Percentiles rank a stretch among this genome's conserved stretches.
Evolutionary conservation across 1,139 yeast genomes (phyloP).

Genomic region (Torulaspora globosa): DNA sequence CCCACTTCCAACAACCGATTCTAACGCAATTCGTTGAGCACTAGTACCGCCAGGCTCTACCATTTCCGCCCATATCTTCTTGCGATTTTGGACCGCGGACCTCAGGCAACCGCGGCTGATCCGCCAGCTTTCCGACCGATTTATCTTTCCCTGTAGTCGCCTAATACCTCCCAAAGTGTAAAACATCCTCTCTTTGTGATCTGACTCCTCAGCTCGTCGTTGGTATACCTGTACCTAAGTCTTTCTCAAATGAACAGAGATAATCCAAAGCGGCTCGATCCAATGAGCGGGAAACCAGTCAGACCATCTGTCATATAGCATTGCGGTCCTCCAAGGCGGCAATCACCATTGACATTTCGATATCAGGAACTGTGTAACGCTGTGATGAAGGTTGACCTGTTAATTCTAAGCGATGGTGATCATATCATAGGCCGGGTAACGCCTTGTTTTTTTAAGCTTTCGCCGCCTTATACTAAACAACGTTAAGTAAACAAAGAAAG

Average conservation of each 20-base stretch:
- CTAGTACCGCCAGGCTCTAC: not conserved
- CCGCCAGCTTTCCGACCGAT: too few relatives aligned
- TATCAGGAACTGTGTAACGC: too few relatives aligned
- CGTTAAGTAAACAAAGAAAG: slow-evolving; percentile 10
- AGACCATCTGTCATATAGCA: too few relatives aligned
- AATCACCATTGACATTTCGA: too few relatives aligned
- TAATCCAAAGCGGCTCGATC: too few relatives aligned
- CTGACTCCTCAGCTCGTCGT: not conserved
- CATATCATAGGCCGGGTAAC: not conserved
- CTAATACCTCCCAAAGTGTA: not conserved
- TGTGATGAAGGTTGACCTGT: too few relatives aligned
- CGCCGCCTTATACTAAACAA: slow-evolving; percentile 2
- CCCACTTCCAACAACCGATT: slow-evolving; percentile 3
- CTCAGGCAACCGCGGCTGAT: not conserved
- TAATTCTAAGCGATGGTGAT: too few relatives aligned
- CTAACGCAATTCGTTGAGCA: not conserved
- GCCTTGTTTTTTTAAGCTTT: not conserved
- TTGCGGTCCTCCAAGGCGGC: too few relatives aligned
- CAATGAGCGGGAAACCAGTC: too few relatives aligned
- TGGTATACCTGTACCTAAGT: too few relatives aligned
- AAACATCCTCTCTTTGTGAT: not conserved
- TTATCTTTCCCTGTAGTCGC: too few relatives aligned
- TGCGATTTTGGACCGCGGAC: not conserved
- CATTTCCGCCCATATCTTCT: not conserved
- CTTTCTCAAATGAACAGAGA: too few relatives aligned